Evolutionary conservation across 768 basidiomycete species (phyloP), one percentile per base, ranked within the genome.

Genomic region (Dentipellis sp.): DNA sequence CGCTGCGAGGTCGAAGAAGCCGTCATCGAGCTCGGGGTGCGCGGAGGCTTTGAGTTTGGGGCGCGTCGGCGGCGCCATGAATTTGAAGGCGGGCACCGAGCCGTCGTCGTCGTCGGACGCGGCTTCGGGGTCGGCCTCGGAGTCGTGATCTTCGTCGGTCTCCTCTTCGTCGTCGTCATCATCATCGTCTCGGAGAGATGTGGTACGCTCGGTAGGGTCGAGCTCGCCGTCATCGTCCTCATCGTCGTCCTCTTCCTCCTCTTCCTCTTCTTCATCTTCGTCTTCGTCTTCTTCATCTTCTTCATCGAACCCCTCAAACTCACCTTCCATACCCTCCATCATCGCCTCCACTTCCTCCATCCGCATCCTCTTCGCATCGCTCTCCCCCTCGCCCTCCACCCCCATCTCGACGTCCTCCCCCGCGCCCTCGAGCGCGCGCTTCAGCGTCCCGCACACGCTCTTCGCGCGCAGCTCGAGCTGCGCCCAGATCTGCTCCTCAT

Each of bases 401-500:
- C 66, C 69, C 47, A 67, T 67, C 37, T 65, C 62, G 47, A 59
- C 62, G 2, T 67, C 68, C 59, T 68, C 73, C 16, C 63, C 67
- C 8, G 75, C 75, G 23, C 78, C 82, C 54, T 83, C 82, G 17
- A 92, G 71, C 38, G 83, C 77, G 55, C 75, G 74, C 50, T 88
- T 79, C 42, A 95, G 71, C 51, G 87, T 78, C 42, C 79, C 78
- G 58, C 86, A 88, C 21, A 97, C 72, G 47, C 77, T 78, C 58
- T 82, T 78, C 14, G 84, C 75, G 46, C 91, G 75, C 54, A 99
- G 74, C 65, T 98, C 95, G 54, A 98, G 69, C 71, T 99, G 95
- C 40, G 85, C 86, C 95, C 95, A 99, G 23, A 97, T 74, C 68
- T 95, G 94, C 56, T 91, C 89, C 21, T 81, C 78, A 62, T 84